A percentile compares a stretch with the other conserved stretches of the same genome.
phyloP scores from a whole-genome alignment of 306 rosid species.

The peach (Prunus persica) region DNA sequence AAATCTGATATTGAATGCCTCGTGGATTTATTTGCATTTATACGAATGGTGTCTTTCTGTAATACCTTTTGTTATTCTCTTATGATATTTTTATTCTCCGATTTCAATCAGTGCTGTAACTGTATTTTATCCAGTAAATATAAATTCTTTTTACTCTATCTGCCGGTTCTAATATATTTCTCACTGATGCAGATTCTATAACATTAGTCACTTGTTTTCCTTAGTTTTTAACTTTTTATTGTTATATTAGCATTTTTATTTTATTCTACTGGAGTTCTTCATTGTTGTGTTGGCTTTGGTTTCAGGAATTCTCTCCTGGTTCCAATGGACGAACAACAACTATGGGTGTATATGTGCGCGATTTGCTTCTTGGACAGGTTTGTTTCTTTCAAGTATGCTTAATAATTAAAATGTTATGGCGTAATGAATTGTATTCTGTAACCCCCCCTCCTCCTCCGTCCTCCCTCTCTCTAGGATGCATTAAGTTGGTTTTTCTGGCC shows the following conservation, averaged over 20 bases:
- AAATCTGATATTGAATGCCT: too few species aligned
- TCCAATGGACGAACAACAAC: conserved; percentile 92
- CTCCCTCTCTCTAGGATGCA: not conserved
- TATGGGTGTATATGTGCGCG: conserved; percentile 93
- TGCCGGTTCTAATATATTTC: not conserved
- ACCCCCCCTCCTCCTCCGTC: not conserved
- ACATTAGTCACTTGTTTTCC: not conserved
- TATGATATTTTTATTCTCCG: not conserved
- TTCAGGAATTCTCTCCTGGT: conserved; percentile 98
- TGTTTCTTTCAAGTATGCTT: conserved; percentile 17
- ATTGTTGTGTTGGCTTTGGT: not conserved
- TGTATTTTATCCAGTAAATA: not conserved
- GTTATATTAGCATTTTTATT: conserved; percentile 13
- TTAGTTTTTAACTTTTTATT: not conserved
- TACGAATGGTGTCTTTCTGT: too few species aligned
- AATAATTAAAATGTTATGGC: not conserved
- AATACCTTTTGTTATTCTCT: not conserved
- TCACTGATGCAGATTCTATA: not conserved
- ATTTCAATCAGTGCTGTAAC: not conserved
- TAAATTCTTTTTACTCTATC: not conserved
- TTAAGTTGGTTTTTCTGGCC: not conserved
- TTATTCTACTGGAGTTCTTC: not conserved
- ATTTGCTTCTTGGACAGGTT: conserved; percentile 99
- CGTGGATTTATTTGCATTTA: not conserved
- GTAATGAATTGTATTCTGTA: not conserved